Evolutionary conservation across 176 grass and related monocot species (phyloP).

Genomic region (Oryza meridionalis): DNA sequence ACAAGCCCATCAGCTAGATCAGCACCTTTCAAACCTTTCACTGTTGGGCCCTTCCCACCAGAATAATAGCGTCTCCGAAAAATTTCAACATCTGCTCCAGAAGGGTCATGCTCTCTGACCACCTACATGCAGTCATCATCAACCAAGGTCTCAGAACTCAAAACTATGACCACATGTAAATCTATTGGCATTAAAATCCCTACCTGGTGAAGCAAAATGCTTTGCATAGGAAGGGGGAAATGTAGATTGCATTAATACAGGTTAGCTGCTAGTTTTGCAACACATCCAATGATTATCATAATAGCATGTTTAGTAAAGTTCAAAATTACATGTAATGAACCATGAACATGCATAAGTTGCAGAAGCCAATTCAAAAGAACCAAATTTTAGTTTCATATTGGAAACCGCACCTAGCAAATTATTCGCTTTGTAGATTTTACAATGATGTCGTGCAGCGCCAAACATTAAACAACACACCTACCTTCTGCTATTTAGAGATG

Average conservation of each 20-base stretch:
- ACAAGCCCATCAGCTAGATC: slow-evolving; percentile 76
- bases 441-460: neutral
- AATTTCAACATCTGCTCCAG: slow-evolving; percentile 81
- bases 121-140: slow-evolving; percentile 54
- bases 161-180: neutral
- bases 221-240: slow-evolving; percentile 9
- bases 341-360: neutral
- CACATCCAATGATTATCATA: neutral
- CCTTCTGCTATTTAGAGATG: neutral
- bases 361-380: neutral
- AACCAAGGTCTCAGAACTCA: neutral
- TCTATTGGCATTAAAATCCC: neutral
- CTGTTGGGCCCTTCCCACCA: slow-evolving; percentile 74
- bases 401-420: neutral
- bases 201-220: neutral
- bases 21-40: slow-evolving; percentile 73
- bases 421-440: slow-evolving; percentile 15
- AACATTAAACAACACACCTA: neutral
- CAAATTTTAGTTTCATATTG: neutral
- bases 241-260: neutral
- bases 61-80: slow-evolving; percentile 74
- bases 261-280: neutral
- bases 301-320: slow-evolving; percentile 16
- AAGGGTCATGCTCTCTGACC: slow-evolving; percentile 91
- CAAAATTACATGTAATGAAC: neutral